A percentile compares a stretch with the other conserved stretches of the same genome.
Evolutionary conservation across 257 asterid species (phyloP).

Genomic region (Nicotiana knightiana): DNA sequence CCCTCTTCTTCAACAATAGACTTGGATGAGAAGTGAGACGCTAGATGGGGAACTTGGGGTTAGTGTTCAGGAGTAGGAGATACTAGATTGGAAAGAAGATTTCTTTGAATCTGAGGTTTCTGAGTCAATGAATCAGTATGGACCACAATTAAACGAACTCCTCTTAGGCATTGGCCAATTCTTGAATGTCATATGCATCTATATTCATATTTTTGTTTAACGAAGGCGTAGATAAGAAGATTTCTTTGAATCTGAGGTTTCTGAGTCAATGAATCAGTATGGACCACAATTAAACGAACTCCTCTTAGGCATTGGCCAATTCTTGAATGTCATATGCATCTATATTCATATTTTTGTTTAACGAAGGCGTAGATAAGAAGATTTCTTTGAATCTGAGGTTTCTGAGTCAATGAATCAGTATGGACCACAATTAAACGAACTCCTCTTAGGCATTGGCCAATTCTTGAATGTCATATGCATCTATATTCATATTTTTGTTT

Average conservation of each 20-base stretch:
- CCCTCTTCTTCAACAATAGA: too few relatives aligned
- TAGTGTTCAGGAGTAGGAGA: too few relatives aligned
- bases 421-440: not conserved
- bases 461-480: not conserved
- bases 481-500: not conserved
- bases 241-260: not conserved
- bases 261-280: not conserved
- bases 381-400: not conserved
- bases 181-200: not conserved
- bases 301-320: constrained; percentile 4
- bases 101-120: not conserved
- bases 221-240: not conserved
- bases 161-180: constrained; percentile 8
- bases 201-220: not conserved
- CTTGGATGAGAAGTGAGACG: too few relatives aligned
- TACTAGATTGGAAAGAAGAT: not conserved
- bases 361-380: not conserved
- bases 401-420: not conserved
- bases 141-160: not conserved
- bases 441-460: constrained; percentile 1
- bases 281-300: constrained; percentile 3
- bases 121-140: not conserved
- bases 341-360: not conserved
- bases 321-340: not conserved
- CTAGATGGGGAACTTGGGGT: too few relatives aligned